These are phyloP conservation scores for Sphagnum magellanicum DNA, from an alignment of 228 moss, liverwort and hornwort genomes.

Conservation along the genomic window DNA sequence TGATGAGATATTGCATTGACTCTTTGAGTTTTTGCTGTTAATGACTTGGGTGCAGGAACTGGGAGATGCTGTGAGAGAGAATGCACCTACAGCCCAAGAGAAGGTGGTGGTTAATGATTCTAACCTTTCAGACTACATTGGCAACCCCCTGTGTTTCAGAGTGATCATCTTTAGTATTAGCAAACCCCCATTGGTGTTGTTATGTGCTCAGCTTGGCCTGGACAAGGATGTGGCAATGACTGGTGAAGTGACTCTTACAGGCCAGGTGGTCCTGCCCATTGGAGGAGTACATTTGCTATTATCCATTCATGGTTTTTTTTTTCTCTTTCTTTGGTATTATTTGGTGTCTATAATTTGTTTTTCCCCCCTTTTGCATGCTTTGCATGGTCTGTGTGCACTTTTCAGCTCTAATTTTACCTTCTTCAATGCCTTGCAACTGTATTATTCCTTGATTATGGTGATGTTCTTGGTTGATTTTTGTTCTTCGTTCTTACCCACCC, in stretches of 20 bases:
- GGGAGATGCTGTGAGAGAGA: slow-evolving; percentile 22
- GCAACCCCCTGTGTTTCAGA: slow-evolving; percentile 86
- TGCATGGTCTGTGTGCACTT: too few species aligned
- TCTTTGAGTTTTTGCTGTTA: too few species aligned
- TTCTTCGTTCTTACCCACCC: too few species aligned
- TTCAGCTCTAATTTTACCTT: too few species aligned
- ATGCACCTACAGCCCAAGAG: slow-evolving; percentile 17
- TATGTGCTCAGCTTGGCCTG: slow-evolving; percentile 93
- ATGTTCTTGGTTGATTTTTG: too few species aligned
- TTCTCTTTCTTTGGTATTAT: too few species aligned
- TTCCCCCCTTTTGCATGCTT: too few species aligned
- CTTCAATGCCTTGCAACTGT: too few species aligned
- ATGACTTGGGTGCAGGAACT: slow-evolving; percentile 22
- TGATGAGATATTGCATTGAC: background rate
- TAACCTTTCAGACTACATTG: slow-evolving; percentile 84
- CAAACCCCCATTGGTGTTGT: slow-evolving; percentile 86
- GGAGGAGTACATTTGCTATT: slow-evolving; percentile 54
- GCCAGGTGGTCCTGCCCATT: slow-evolving; percentile 76
- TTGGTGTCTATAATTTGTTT: too few species aligned
- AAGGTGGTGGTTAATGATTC: slow-evolving; percentile 62
- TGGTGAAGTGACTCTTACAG: slow-evolving; percentile 91
- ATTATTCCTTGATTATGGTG: too few species aligned
- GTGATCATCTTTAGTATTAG: slow-evolving; percentile 80
- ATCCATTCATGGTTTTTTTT: too few species aligned
- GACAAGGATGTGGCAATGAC: slow-evolving; percentile 90